Conservation (phyloP, 169 alveolate species). For the Eimeria falciformis region DNA sequence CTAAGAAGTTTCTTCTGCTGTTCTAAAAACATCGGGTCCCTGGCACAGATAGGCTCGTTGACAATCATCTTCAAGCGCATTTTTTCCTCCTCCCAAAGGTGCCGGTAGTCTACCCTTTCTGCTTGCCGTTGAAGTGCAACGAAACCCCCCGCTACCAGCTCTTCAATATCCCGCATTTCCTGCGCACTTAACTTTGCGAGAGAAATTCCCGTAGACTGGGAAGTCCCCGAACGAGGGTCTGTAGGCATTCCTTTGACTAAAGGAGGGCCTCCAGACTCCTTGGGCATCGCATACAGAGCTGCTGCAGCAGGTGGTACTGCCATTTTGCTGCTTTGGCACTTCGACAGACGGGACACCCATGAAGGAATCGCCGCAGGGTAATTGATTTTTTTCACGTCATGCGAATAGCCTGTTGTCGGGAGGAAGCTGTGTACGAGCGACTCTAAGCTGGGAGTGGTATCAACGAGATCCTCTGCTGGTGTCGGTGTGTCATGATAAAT, state of each 20-base stretch:
- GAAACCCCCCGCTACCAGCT: conserved; percentile 57
- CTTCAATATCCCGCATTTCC: conserved; percentile 47
- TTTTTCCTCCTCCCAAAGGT: conserved; percentile 49
- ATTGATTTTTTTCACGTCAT: conserved; percentile 26
- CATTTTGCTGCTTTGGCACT: conserved; percentile 58
- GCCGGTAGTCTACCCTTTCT: conserved; percentile 47
- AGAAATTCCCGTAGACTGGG: conserved; percentile 38
- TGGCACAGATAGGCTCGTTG: conserved; percentile 40
- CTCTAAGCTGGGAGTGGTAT: conserved; percentile 53
- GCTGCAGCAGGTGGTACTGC: conserved; percentile 60
- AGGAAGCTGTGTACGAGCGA: conserved; percentile 35
- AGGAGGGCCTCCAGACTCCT: conserved; percentile 9
- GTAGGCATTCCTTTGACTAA: conserved; percentile 53
- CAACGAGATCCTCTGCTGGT: conserved; percentile 61
- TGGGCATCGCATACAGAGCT: conserved; percentile 54
- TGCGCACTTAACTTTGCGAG: conserved; percentile 30
- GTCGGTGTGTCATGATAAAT: conserved; percentile 41
- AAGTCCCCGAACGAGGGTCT: conserved; percentile 60
- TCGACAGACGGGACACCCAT: conserved; percentile 36
- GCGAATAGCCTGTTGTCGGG: conserved; percentile 57
- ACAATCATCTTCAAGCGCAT: conserved; percentile 53
- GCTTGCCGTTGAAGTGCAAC: conserved; percentile 70
- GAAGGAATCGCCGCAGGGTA: conserved; percentile 62
- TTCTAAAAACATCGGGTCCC: conserved; percentile 30
- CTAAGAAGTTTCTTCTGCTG: conserved; percentile 10